Evolutionary conservation across 139 green algal species (phyloP).

Genomic region (Coelastrella sp.): DNA sequence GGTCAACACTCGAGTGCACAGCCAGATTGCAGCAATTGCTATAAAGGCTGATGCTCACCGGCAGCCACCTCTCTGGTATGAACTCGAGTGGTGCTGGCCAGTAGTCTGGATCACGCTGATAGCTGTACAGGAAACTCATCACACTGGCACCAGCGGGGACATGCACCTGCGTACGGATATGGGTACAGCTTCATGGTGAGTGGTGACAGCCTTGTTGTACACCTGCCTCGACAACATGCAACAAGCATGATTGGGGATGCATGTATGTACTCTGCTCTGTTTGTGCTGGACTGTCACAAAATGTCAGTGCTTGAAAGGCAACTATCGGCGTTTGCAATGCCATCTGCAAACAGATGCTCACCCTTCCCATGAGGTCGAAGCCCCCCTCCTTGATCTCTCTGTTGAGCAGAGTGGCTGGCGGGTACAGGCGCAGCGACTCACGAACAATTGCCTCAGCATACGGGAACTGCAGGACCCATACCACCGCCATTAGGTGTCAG

Average conservation of each 20-base stretch:
- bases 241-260: background rate
- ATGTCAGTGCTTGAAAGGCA: background rate
- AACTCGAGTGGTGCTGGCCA: constrained; percentile 61
- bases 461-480: constrained; percentile 41
- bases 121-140: constrained; percentile 49
- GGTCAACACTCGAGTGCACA: background rate
- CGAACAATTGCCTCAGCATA: constrained; percentile 68
- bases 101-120: constrained; percentile 61
- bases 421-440: constrained; percentile 69
- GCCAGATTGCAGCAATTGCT: background rate
- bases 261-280: background rate
- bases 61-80: constrained; percentile 69
- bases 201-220: background rate
- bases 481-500: too few species aligned
- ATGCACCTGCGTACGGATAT: background rate
- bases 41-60: constrained; percentile 14
- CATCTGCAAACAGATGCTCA: background rate
- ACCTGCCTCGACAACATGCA: background rate
- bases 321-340: background rate
- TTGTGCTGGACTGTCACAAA: too few species aligned
- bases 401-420: constrained; percentile 51
- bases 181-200: background rate
- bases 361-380: constrained; percentile 26
- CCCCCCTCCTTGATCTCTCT: constrained; percentile 16
- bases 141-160: background rate